These are phyloP conservation scores for Pouteria glomerata DNA, from an alignment of 148 eudicot species.

Conservation along the genomic window DNA sequence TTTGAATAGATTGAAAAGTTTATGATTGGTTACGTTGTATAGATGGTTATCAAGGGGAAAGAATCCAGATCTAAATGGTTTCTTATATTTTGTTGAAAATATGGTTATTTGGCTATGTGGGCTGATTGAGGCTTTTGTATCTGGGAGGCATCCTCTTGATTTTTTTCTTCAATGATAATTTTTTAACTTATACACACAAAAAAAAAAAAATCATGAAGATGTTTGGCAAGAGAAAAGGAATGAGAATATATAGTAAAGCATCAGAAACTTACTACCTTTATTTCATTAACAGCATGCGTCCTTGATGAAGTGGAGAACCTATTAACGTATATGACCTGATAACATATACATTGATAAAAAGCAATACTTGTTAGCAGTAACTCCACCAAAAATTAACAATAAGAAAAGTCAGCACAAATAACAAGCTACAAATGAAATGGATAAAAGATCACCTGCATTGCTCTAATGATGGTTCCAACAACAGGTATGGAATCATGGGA, in stretches of 20 bases:
- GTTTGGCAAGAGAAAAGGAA: conserved; percentile 5
- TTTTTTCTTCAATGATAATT: too few relatives aligned
- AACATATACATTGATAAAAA: conserved; percentile 6
- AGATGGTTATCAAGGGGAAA: too few relatives aligned
- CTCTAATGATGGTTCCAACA: conserved; percentile 94
- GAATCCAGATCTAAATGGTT: too few relatives aligned
- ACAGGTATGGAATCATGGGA: conserved; percentile 92
- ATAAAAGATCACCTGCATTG: conserved; percentile 80
- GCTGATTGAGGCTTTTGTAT: too few relatives aligned
- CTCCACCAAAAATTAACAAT: neutral
- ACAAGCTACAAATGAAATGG: neutral
- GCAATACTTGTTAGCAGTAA: neutral
- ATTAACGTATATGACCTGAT: conserved; percentile 90
- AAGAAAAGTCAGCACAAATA: neutral
- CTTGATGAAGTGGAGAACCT: conserved; percentile 81
- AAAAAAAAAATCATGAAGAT: neutral
- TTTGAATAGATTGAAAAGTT: too few relatives aligned
- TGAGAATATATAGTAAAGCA: neutral
- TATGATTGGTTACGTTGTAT: too few relatives aligned
- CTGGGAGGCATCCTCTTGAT: too few relatives aligned
- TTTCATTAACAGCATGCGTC: conserved; percentile 86
- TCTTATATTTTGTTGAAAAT: too few relatives aligned
- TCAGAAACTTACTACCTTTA: conserved; percentile 66
- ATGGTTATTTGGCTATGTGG: too few relatives aligned
- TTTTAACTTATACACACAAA: neutral